These are phyloP conservation scores for Russula sp. DNA, from an alignment of 768 basidiomycete genomes.

Conservation along the genomic window DNA sequence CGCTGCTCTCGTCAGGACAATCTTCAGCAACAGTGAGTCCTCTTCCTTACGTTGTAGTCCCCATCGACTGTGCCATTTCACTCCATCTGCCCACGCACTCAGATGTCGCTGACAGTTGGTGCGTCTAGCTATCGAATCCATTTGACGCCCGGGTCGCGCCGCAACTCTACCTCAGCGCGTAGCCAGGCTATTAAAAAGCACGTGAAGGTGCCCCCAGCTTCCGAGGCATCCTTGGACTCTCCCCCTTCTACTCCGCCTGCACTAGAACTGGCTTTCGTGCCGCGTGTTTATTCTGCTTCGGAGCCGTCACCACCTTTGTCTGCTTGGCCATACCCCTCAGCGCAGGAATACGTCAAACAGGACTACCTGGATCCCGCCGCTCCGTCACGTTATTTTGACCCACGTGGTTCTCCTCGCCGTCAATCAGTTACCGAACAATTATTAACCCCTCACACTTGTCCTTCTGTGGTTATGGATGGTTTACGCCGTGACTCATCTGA, in stretches of 20 bases:
- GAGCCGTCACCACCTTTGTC: slow-evolving; percentile 16
- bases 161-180: slow-evolving; percentile 51
- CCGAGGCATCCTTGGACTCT: slow-evolving; percentile 21
- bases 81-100: not conserved
- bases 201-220: slow-evolving; percentile 16
- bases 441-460: slow-evolving; percentile 2
- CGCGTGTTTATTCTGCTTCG: slow-evolving; percentile 10
- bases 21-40: slow-evolving; percentile 55
- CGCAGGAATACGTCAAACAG: slow-evolving; percentile 20
- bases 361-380: slow-evolving; percentile 10
- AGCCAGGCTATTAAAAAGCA: slow-evolving; percentile 17
- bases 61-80: not conserved
- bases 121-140: slow-evolving; percentile 67
- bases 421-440: slow-evolving; percentile 6
- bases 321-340: slow-evolving; percentile 13
- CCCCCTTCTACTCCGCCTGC: slow-evolving; percentile 28
- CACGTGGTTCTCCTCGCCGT: slow-evolving; percentile 19
- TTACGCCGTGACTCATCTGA: slow-evolving; percentile 16
- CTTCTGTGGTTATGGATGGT: slow-evolving; percentile 8
- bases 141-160: slow-evolving; percentile 70
- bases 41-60: not conserved
- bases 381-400: slow-evolving; percentile 18
- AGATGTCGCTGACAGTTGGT: not conserved
- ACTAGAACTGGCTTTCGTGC: slow-evolving; percentile 24
- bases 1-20: slow-evolving; percentile 89